Percentiles rank a stretch among this genome's conserved stretches.
These are phyloP conservation scores for Mercurialis annua DNA, from an alignment of 345 rosid species.

Conservation along the genomic window DNA sequence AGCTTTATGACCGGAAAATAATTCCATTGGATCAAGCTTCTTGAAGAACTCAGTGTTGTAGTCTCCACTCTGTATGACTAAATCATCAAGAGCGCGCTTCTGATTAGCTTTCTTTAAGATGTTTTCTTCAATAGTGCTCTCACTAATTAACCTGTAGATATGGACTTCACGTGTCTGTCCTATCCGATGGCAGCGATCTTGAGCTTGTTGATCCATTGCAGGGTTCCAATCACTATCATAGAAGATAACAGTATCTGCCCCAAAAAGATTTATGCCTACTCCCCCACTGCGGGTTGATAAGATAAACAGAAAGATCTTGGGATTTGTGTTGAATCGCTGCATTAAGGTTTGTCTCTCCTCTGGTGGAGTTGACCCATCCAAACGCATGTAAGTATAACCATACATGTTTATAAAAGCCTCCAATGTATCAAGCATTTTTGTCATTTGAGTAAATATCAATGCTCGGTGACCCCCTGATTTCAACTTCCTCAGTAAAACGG, in stretches of 20 bases:
- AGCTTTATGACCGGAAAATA: constrained; percentile 79
- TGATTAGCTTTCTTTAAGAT: constrained; percentile 98
- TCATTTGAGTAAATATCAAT: constrained; percentile 98
- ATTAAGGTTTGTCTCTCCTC: constrained; percentile 99
- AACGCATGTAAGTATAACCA: constrained; percentile 98
- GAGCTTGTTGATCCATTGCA: constrained; percentile 99
- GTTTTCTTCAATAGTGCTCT: constrained; percentile 97
- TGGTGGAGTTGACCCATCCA: constrained; percentile 99
- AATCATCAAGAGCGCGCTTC: constrained; percentile 97
- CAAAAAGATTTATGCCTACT: constrained; percentile 97
- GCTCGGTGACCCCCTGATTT: constrained; percentile 97
- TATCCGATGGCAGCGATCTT: constrained; percentile 99
- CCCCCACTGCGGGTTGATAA: constrained; percentile 99
- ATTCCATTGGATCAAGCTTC: constrained; percentile 98
- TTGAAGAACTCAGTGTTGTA: constrained; percentile 97
- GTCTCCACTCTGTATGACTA: constrained; percentile 95
- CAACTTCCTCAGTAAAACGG: constrained; percentile 74
- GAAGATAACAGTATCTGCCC: constrained; percentile 98
- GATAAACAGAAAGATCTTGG: constrained; percentile 93
- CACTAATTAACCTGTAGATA: constrained; percentile 94
- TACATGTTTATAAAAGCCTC: constrained; percentile 95
- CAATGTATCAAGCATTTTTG: constrained; percentile 97
- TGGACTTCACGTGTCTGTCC: constrained; percentile 99
- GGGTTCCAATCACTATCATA: constrained; percentile 99
- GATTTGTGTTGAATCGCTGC: constrained; percentile 99